phyloP scores from a whole-genome alignment of 345 rosid genomes.

The Sisymbrium altissimum region DNA sequence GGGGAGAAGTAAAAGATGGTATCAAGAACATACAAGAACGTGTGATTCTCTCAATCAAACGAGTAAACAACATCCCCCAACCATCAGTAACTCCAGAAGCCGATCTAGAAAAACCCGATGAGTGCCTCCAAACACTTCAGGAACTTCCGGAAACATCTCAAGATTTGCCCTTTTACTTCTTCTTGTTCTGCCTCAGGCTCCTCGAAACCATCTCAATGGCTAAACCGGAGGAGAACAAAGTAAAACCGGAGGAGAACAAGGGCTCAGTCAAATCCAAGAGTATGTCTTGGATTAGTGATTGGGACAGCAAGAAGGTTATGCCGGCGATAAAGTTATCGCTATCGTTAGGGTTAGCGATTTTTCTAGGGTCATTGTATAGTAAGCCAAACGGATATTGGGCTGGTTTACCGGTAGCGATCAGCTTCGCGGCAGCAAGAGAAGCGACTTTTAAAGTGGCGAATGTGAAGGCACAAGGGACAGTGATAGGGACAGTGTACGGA shows the following conservation, averaged over 20 bases:
- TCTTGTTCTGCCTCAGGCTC: constrained; percentile 71
- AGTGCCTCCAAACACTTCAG: constrained; percentile 45
- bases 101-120: constrained; percentile 35
- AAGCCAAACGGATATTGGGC: constrained; percentile 78
- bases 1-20: constrained; percentile 40
- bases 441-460: constrained; percentile 79
- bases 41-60: constrained; percentile 36
- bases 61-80: constrained; percentile 36
- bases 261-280: constrained; percentile 3
- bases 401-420: constrained; percentile 70
- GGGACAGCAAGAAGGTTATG: constrained; percentile 41
- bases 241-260: constrained; percentile 31
- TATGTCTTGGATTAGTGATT: constrained; percentile 21
- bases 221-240: constrained; percentile 29
- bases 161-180: constrained; percentile 66
- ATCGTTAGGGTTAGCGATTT: constrained; percentile 62
- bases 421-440: constrained; percentile 61
- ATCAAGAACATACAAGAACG: constrained; percentile 46
- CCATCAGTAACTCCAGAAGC: constrained; percentile 56
- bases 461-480: constrained; percentile 88
- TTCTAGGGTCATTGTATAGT: constrained; percentile 67
- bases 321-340: constrained; percentile 64
- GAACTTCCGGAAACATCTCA: constrained; percentile 43
- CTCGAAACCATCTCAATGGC: constrained; percentile 40
- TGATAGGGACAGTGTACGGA: constrained; percentile 82